phyloP scores from a whole-genome alignment of 2,329 filamentous ascomycete species.

The Phyllosticta citriasiana region DNA sequence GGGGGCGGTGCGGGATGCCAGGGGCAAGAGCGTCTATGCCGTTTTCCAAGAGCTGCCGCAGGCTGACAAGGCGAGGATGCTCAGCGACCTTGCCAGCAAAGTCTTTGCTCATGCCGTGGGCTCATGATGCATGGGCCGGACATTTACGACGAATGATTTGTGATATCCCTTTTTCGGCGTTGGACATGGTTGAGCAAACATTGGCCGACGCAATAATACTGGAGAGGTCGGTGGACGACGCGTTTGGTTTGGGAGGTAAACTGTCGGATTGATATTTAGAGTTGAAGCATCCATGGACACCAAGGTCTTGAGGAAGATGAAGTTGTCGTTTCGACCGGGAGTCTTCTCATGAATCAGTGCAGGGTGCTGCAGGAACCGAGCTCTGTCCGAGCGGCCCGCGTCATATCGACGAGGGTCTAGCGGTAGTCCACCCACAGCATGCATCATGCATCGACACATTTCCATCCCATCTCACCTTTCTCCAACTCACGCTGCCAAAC shows the following conservation, averaged over 20 bases:
- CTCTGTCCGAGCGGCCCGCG: neutral
- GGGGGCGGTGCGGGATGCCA: slow-evolving; percentile 81
- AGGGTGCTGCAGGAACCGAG: neutral
- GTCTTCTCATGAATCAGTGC: neutral
- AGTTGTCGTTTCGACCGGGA: too few species aligned
- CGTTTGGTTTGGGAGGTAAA: too few species aligned
- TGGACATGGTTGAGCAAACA: neutral
- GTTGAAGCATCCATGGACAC: too few species aligned
- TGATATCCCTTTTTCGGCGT: slow-evolving; percentile 6
- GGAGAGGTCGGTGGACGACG: too few species aligned
- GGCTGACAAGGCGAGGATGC: slow-evolving; percentile 66
- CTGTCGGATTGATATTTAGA: too few species aligned
- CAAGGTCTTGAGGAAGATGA: too few species aligned
- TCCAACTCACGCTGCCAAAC: neutral
- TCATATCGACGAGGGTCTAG: neutral
- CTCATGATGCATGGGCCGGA: slow-evolving; percentile 9
- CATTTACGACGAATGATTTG: neutral
- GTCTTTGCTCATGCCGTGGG: slow-evolving; percentile 70
- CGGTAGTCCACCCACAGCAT: neutral
- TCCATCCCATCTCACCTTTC: neutral
- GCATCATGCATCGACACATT: neutral
- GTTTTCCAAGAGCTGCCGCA: slow-evolving; percentile 86
- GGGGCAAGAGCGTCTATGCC: slow-evolving; percentile 87
- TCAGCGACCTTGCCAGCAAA: slow-evolving; percentile 76
- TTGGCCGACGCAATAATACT: too few species aligned